Evolutionary conservation across 2,329 filamentous ascomycete species (phyloP), one percentile per base, ranked within the genome.

Genomic region (Fusarium citri): DNA sequence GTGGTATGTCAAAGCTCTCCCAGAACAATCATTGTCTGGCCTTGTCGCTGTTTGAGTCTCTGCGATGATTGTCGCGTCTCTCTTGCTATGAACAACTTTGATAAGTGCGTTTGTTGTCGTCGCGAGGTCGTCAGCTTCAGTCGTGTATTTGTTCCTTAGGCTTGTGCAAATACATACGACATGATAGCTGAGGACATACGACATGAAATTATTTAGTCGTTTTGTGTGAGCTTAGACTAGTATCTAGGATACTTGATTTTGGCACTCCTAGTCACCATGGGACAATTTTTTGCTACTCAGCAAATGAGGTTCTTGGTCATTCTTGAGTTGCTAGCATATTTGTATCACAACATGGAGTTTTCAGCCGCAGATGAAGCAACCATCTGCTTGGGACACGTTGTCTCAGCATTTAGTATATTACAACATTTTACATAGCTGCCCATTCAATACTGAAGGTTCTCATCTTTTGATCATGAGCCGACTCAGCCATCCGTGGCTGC

Each of bases 11-110:
- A 98, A 78, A 89, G 89, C 57, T 87, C 88, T n/a, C 90, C 94
- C 5, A 87, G 96, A 20, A 97, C 93, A 10, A 92, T 98, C 65
- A 92, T 99, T 57, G 91, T 97, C 3, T 98, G 96, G 96, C 96
- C 96, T 0, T 99, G 96, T 78, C 92, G 96, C 4, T 99, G 96
- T 78, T 85, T 99, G 61, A 95, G 93, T 72, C 86, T 98, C 15
- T 98, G 96, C 78, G 96, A 99, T 78, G 96, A 98, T 72, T 98
- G 96, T 78, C 87, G 96, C 31, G 92, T 98, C 37, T 95, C 93
- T 45, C 85, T 98, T 67, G 96, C 96, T 6, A 94, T 97, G 89
- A 97, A 98, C 78, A 98, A 98, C 78, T 98, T 97, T 78, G 93
- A 94, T 69, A 97, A 93, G 77, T 99, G 96, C 78, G 94, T 98